These are phyloP conservation scores for Cryphonectria naterciae DNA, from an alignment of 2,329 filamentous ascomycete species.

Conservation along the genomic window DNA sequence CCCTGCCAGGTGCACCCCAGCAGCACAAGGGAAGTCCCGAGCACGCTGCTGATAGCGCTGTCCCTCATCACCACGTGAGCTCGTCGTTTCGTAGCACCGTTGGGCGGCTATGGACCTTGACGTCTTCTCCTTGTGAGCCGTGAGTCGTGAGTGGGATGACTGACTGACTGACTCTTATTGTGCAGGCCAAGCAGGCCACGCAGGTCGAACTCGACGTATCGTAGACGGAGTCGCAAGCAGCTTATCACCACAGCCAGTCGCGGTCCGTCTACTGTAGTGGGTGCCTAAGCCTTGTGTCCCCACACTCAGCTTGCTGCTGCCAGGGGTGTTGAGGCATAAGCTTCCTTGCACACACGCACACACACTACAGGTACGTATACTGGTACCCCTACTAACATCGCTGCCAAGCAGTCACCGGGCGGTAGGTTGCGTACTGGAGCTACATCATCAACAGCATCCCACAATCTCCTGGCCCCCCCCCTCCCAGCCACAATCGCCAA, in stretches of 20 bases:
- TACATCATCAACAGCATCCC: slow-evolving; percentile 23
- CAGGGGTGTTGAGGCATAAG: not conserved
- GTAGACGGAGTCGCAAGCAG: not conserved
- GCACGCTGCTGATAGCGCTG: slow-evolving; percentile 4
- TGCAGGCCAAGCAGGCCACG: not conserved
- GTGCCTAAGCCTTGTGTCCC: slow-evolving; percentile 2
- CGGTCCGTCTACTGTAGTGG: not conserved
- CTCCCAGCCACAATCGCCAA: slow-evolving; percentile 11
- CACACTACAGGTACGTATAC: not conserved
- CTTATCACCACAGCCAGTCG: not conserved
- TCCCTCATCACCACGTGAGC: slow-evolving; percentile 16
- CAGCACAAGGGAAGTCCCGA: slow-evolving; percentile 24
- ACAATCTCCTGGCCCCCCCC: slow-evolving; percentile 14
- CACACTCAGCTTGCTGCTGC: slow-evolving; percentile 1
- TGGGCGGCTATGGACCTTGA: slow-evolving; percentile 15
- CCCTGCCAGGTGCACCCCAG: slow-evolving; percentile 19
- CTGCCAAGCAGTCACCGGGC: slow-evolving; percentile 3
- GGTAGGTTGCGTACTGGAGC: slow-evolving; percentile 15
- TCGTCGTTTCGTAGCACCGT: not conserved
- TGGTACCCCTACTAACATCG: not conserved
- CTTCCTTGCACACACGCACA: not conserved
- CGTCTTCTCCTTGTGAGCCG: not conserved
- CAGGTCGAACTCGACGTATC: not conserved
- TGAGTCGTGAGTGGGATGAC: not conserved
- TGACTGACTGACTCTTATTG: not conserved